phyloP scores from a whole-genome alignment of 2,329 filamentous ascomycete genomes.

The Sclerotinia minor region DNA sequence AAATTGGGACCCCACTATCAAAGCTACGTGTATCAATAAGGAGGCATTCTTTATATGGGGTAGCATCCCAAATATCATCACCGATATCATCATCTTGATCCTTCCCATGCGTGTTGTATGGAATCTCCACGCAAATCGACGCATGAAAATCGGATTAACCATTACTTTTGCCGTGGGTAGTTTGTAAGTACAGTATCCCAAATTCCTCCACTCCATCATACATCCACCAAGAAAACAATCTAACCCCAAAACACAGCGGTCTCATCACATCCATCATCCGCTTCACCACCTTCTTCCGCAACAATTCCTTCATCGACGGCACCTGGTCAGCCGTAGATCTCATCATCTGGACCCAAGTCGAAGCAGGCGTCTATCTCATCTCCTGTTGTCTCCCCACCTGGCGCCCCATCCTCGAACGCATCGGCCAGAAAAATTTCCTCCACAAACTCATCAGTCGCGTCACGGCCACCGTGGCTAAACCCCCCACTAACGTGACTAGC shows the following conservation, averaged over 20 bases:
- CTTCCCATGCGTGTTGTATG: slow-evolving; percentile 4
- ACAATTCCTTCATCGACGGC: background rate
- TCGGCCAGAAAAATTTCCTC: background rate
- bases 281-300: slow-evolving; percentile 19
- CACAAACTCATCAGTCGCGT: background rate
- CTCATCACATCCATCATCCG: slow-evolving; percentile 18
- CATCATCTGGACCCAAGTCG: slow-evolving; percentile 9
- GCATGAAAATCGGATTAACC: background rate
- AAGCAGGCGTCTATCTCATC: slow-evolving; percentile 21
- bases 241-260: slow-evolving; percentile 8
- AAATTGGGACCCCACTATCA: background rate
- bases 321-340: slow-evolving; percentile 10
- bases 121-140: slow-evolving; percentile 1
- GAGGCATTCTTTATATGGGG: slow-evolving; percentile 7
- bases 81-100: slow-evolving; percentile 12
- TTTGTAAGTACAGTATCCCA: slow-evolving; percentile 9
- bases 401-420: background rate
- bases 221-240: background rate
- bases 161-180: slow-evolving; percentile 9
- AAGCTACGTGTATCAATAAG: slow-evolving; percentile 5
- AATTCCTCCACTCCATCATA: background rate
- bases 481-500: background rate
- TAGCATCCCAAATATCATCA: slow-evolving; percentile 18
- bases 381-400: slow-evolving; percentile 14
- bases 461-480: background rate